A percentile compares a stretch with the other conserved stretches of the same genome.
These are phyloP conservation scores for Gastrolobium villosum DNA, from an alignment of 306 rosid species.

Conservation along the genomic window DNA sequence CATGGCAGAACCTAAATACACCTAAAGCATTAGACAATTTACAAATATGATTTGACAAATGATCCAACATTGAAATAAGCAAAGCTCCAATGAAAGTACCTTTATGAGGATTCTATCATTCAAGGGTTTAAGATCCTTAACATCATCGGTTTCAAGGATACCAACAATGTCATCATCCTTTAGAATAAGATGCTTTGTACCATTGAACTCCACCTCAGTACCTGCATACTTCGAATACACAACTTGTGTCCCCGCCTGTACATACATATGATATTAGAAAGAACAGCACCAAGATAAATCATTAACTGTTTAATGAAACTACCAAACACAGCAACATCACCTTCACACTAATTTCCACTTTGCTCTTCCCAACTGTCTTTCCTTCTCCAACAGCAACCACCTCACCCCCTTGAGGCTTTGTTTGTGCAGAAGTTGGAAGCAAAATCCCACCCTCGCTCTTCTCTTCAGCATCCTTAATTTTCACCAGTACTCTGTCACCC, in stretches of 20 bases:
- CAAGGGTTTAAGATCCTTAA: slow-evolving; percentile 87
- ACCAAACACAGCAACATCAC: slow-evolving; percentile 46
- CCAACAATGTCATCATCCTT: slow-evolving; percentile 93
- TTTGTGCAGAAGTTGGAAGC: slow-evolving; percentile 83
- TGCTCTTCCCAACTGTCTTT: slow-evolving; percentile 68
- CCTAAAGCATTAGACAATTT: not conserved
- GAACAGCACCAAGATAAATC: not conserved
- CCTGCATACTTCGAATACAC: slow-evolving; percentile 91
- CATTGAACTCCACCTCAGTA: slow-evolving; percentile 86
- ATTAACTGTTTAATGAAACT: not conserved
- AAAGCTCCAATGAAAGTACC: slow-evolving; percentile 58
- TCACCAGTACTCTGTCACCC: slow-evolving; percentile 85
- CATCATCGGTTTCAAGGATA: slow-evolving; percentile 78
- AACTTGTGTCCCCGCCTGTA: slow-evolving; percentile 73
- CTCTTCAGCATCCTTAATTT: slow-evolving; percentile 75
- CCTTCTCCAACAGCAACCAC: slow-evolving; percentile 93
- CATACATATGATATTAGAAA: not conserved
- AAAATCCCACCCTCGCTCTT: slow-evolving; percentile 80
- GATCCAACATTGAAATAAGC: not conserved
- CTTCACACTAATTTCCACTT: slow-evolving; percentile 75
- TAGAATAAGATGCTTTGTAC: slow-evolving; percentile 78
- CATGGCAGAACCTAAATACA: not conserved
- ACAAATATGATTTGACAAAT: not conserved
- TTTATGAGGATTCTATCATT: slow-evolving; percentile 84
- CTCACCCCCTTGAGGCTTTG: slow-evolving; percentile 93